These are phyloP conservation scores for Falciphora oryzae DNA, from an alignment of 2,329 filamentous ascomycete genomes.

Conservation along the genomic window DNA sequence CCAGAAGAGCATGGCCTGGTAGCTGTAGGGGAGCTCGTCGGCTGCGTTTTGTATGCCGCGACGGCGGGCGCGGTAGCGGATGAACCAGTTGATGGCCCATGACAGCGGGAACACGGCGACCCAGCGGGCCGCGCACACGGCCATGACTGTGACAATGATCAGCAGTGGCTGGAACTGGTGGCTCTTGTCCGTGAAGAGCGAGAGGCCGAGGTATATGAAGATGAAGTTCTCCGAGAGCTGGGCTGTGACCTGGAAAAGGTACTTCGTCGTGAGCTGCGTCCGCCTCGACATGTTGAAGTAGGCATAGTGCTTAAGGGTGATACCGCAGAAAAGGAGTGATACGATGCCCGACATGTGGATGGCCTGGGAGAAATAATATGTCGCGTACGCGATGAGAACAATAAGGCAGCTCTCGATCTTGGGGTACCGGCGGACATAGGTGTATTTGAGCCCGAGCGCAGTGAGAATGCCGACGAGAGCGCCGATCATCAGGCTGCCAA, in stretches of 20 bases:
- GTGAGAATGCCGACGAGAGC: slow-evolving; percentile 81
- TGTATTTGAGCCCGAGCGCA: slow-evolving; percentile 88
- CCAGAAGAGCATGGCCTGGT: slow-evolving; percentile 99
- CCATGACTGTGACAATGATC: slow-evolving; percentile 85
- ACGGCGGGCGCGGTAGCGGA: slow-evolving; percentile 75
- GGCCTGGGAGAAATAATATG: slow-evolving; percentile 96
- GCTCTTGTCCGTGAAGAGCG: slow-evolving; percentile 85
- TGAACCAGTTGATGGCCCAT: slow-evolving; percentile 84
- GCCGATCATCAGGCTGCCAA: slow-evolving; percentile 86
- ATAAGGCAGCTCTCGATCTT: slow-evolving; percentile 97
- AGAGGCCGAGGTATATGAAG: slow-evolving; percentile 95
- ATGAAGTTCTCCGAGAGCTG: slow-evolving; percentile 99
- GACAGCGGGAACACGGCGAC: slow-evolving; percentile 93
- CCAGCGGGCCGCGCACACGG: slow-evolving; percentile 89
- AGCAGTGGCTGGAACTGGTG: slow-evolving; percentile 90
- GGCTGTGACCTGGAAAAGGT: slow-evolving; percentile 89
- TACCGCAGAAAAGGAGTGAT: slow-evolving; percentile 93
- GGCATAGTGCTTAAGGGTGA: slow-evolving; percentile 96
- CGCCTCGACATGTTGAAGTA: slow-evolving; percentile 99
- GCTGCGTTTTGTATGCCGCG: slow-evolving; percentile 64
- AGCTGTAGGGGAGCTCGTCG: slow-evolving; percentile 88
- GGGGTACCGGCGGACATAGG: slow-evolving; percentile 82
- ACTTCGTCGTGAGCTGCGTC: slow-evolving; percentile 96
- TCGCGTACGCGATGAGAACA: slow-evolving; percentile 89
- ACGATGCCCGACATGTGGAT: slow-evolving; percentile 97